Base-by-base conservation (phyloP, 2,329 filamentous ascomycete genomes). In the Fonsecaea pedrosoi region DNA sequence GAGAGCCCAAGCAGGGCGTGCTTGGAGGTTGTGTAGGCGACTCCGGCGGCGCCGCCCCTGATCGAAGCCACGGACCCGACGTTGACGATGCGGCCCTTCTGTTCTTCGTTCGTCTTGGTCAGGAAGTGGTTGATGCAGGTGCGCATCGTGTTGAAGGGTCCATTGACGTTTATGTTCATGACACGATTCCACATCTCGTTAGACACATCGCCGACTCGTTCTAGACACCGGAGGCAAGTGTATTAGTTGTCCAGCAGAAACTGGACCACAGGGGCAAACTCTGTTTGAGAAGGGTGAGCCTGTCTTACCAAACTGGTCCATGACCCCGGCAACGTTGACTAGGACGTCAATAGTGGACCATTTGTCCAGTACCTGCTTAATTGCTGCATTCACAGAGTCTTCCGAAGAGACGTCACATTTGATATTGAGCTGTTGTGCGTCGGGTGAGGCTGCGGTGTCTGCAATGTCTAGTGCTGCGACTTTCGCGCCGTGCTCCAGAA, bases 61-160 rank as follows among this genome's bases (percentile, higher is more conserved):
- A 61, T 45, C 9, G 59, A 61, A 8, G 59, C 59, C 37, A 61
- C 32, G 7, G 59, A 61, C 6, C 59, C 59, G 10, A 61, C 59
- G 59, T 61, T 61, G 59, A 61, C 59, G 7, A 61, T 61, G 42
- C 59, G 59, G 18, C 59, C 59, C 53, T 61, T 61, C 35, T 61
- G 59, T 34, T 61, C 59, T 34, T 61, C 59, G 13, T 12, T 50
- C 18, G 50, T 35, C 25, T 61, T 61, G 32, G 59, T 61, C 32
- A 54, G 35, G 48, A 61, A 61, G 34, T 61, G 34, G 34, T 42
- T 42, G 45, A 61, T 61, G 32, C 18, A 48, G 34, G 59, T 35
- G 21, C 59, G 59, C 59, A 61, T 61, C 32, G 53, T 38, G 34
- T 61, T 54, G 15, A 61, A n/a, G n/a, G 59, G 59, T 10, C 59